A percentile compares a stretch with the other conserved stretches of the same genome.
Conservation (phyloP, 139 green algal species). For the Mesostigma viride region DNA sequence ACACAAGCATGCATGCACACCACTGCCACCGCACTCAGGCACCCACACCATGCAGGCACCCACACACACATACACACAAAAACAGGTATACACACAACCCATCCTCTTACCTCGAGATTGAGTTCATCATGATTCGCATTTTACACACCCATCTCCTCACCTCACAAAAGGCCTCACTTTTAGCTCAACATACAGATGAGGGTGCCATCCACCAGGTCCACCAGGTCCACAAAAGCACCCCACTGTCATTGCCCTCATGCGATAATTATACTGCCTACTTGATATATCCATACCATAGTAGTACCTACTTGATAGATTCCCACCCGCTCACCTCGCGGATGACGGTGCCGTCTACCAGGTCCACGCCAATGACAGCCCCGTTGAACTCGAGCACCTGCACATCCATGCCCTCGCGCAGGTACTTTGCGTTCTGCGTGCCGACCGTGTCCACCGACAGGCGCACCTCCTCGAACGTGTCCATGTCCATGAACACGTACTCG, state of each 20-base stretch:
- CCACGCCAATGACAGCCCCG: neutral
- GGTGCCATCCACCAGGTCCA: too few species aligned
- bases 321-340: neutral
- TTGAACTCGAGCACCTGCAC: neutral
- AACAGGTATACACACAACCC: neutral
- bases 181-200: too few species aligned
- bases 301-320: too few species aligned
- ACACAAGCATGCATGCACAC: neutral
- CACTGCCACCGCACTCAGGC: neutral
- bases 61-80: conserved; percentile 1
- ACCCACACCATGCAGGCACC: neutral
- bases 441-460: conserved; percentile 56
- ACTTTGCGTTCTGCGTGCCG: conserved; percentile 71
- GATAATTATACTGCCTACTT: too few species aligned
- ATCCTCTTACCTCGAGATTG: too few species aligned
- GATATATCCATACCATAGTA: too few species aligned
- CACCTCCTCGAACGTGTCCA: conserved; percentile 86
- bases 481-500: conserved; percentile 86
- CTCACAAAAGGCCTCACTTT: too few species aligned
- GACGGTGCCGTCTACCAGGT: neutral
- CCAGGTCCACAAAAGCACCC: too few species aligned
- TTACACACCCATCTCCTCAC: too few species aligned
- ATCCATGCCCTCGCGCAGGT: conserved; percentile 71
- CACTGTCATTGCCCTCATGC: too few species aligned
- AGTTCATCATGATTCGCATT: too few species aligned